Conservation (phyloP, 345 rosid species). For the Arabidopsis arenosa region DNA sequence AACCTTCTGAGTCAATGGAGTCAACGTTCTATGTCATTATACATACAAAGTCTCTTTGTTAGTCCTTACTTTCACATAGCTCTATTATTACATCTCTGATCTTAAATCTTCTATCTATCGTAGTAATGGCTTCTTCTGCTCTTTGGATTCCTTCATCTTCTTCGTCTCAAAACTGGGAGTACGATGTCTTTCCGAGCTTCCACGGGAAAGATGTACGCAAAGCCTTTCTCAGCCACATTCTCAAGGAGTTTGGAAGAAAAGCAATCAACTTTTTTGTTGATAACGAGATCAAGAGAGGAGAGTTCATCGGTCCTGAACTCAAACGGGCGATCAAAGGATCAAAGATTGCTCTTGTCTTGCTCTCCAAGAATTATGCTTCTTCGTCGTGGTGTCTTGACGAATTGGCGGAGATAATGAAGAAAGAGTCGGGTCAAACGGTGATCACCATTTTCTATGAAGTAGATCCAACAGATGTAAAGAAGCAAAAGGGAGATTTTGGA, state of each 20-base stretch:
- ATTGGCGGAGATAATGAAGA: background rate
- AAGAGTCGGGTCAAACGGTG: background rate
- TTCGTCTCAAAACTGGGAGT: background rate
- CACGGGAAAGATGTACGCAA: background rate
- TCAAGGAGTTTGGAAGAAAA: background rate
- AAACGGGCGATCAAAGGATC: background rate
- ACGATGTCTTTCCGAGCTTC: conserved; percentile 3
- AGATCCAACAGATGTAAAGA: background rate
- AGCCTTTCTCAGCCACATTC: background rate
- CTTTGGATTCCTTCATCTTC: background rate
- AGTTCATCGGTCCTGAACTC: background rate
- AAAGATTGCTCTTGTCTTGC: background rate
- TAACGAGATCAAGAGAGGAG: background rate
- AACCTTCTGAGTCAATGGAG: background rate
- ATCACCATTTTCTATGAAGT: background rate
- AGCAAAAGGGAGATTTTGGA: background rate
- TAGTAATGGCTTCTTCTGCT: background rate
- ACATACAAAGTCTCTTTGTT: background rate
- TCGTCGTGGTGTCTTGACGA: conserved; percentile 12
- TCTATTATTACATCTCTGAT: background rate
- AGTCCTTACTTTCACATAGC: background rate
- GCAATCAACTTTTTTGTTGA: background rate
- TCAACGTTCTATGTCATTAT: background rate
- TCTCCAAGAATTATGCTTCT: conserved; percentile 10
- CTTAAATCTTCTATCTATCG: background rate